Evolutionary conservation across 2,329 filamentous ascomycete genomes (phyloP).

Genomic region (Beauveria pseudobassiana): DNA sequence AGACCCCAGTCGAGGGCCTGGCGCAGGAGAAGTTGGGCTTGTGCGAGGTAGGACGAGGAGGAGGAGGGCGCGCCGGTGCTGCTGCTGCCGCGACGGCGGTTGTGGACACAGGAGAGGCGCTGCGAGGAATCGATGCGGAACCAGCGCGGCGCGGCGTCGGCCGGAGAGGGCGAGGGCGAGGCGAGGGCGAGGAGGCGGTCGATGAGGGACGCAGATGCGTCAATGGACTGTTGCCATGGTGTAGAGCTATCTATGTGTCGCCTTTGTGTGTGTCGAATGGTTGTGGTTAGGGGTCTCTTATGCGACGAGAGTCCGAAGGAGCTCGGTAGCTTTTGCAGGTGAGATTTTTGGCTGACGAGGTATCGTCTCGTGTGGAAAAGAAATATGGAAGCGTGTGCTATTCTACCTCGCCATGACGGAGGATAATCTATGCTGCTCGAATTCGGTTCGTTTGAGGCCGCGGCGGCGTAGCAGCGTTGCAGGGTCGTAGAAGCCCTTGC

Average conservation of each 20-base stretch:
- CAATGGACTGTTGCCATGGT: constrained; percentile 34
- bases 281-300: not conserved
- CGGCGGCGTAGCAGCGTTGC: not conserved
- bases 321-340: not conserved
- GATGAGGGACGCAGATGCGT: constrained; percentile 17
- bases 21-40: not conserved
- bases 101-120: constrained; percentile 30
- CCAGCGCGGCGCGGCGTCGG: constrained; percentile 31
- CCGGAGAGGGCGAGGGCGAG: constrained; percentile 20
- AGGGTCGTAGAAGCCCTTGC: not conserved
- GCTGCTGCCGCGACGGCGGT: not conserved
- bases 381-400: not conserved
- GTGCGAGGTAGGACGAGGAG: not conserved
- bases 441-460: not conserved
- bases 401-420: not conserved
- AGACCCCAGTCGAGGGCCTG: constrained; percentile 18
- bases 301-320: not conserved
- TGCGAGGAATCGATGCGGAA: constrained; percentile 22
- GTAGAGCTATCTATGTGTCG: not conserved
- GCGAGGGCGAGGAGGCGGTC: constrained; percentile 23
- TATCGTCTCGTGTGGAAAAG: too few species aligned
- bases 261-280: not conserved
- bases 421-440: not conserved
- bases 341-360: not conserved
- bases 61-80: not conserved